Evolutionary conservation across 371 early-diverging fungal genomes (phyloP), one percentile per base, ranked within the genome.

Genomic region (Lichtheimia ramosa): DNA sequence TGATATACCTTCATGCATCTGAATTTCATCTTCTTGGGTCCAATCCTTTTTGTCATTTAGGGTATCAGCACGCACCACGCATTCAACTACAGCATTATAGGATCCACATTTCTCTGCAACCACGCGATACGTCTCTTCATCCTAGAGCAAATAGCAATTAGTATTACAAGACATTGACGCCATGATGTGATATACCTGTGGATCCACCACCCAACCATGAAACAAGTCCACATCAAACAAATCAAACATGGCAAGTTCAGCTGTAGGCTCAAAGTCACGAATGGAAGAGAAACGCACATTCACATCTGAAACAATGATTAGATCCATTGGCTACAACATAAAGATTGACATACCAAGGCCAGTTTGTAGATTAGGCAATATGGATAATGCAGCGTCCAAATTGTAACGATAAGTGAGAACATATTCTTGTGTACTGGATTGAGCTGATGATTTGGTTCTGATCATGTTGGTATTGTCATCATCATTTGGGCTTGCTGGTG

Each of bases 191-290:
- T 43, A 51, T 64, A 71, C 84, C 60, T 85, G 83, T 2, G 92
- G 89, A 61, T 92, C 92, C 18, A 84, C 89, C 12, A 89, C 75
- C 96, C 96, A 97, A 13, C 97, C 97, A 72, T 96, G 96, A 18
- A 92, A 91, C 14, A 95, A 73, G 41, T 85, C 84, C 0, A 93
- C 89, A 25, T 80, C 69, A 59, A 95, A 94, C 10, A 91, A 71
- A 58, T 90, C 88, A 72, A 96, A 96, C 59, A 96, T 76, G 6
- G 84, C 71, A 12, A 92, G 66, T 54, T 89, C 88, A 6, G 89
- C 82, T 0, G 92, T 90, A 0, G 86, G 62, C 39, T 90, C 95
- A 78, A 96, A 94, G 3, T 84, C 90, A 40, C 79, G 83, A 23
- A 91, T 86, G 4, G 85, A 80, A 43, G 86, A 80, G 71, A 95